These are phyloP conservation scores for Phytophthora pseudosyringae DNA, from an alignment of 352 stramenopile species.

Conservation along the genomic window DNA sequence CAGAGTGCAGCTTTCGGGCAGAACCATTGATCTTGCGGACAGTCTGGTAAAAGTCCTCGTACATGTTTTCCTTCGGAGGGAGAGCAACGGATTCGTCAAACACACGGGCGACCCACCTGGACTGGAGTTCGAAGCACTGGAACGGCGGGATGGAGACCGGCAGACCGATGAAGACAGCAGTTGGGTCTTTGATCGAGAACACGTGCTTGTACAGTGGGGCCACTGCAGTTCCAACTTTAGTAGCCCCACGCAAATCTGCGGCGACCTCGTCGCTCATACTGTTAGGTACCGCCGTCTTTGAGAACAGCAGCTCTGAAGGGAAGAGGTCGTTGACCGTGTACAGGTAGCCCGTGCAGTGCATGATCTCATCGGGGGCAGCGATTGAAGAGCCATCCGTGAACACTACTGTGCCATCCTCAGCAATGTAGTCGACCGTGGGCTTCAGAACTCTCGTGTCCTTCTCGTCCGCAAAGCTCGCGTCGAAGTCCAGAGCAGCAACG, in stretches of 20 bases:
- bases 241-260: background rate
- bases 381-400: constrained; percentile 1
- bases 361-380: background rate
- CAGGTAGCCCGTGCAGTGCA: background rate
- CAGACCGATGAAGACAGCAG: background rate
- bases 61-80: background rate
- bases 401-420: background rate
- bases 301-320: background rate
- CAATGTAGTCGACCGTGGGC: background rate
- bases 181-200: constrained; percentile 1
- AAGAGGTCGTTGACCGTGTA: background rate
- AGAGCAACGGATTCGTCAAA: background rate
- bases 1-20: background rate
- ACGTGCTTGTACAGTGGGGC: background rate
- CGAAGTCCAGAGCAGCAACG: constrained; percentile 1
- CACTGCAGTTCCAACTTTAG: background rate
- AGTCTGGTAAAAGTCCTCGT: background rate
- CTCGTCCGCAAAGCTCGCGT: background rate
- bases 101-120: background rate
- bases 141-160: background rate
- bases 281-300: background rate
- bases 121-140: constrained; percentile 2
- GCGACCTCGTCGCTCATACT: background rate
- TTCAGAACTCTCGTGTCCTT: background rate
- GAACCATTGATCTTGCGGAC: background rate